A percentile compares a stretch with the other conserved stretches of the same genome.
Evolutionary conservation across 176 grass and related monocot genomes (phyloP).

Genomic region (Chrysopogon serrulatus): DNA sequence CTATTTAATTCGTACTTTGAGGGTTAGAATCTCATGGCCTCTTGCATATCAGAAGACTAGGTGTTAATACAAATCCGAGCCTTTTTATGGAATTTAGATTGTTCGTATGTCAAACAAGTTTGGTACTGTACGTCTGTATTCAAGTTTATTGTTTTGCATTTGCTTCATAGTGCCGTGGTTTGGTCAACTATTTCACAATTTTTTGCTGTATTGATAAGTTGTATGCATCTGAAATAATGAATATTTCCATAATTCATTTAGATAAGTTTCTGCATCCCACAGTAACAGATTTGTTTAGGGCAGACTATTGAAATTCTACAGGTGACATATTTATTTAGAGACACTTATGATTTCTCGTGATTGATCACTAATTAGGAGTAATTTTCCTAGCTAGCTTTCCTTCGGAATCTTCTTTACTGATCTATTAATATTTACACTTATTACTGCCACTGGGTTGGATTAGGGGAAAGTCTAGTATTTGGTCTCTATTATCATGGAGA

Average conservation of each 20-base stretch:
- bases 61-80: neutral
- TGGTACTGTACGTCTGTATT: neutral
- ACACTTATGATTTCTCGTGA: neutral
- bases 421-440: neutral
- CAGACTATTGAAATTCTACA: neutral
- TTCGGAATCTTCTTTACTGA: neutral
- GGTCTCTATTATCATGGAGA: neutral
- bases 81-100: neutral
- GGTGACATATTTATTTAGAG: neutral
- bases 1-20: neutral
- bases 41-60: neutral
- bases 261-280: neutral
- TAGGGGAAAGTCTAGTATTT: neutral
- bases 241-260: neutral
- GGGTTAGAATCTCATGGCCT: neutral
- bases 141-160: neutral
- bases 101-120: neutral
- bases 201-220: neutral
- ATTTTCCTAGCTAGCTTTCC: neutral
- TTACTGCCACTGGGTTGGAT: neutral
- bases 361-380: neutral
- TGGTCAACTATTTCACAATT: neutral
- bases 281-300: neutral
- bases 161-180: neutral
- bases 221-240: neutral